A percentile compares a stretch with the other conserved stretches of the same genome.
phyloP scores from a whole-genome alignment of 1,139 yeast species.

The Protomyces inouyei region DNA sequence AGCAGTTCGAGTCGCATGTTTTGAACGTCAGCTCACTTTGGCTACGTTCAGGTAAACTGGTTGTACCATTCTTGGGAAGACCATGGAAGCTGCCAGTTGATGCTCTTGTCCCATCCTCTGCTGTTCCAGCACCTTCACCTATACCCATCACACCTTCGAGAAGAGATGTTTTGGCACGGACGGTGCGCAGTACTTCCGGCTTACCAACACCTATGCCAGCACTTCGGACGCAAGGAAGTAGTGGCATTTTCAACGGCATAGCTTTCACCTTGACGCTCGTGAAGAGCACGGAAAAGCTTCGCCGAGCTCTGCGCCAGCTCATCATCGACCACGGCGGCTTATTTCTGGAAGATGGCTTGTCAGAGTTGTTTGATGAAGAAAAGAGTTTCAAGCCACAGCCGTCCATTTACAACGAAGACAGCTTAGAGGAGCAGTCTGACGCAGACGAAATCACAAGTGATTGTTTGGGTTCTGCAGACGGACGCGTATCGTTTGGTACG shows the following conservation, averaged over 20 bases:
- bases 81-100: not conserved
- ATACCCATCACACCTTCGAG: slow-evolving; percentile 5
- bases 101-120: not conserved
- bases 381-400: not conserved
- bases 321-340: slow-evolving; percentile 12
- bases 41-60: not conserved
- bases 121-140: not conserved
- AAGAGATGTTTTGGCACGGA: not conserved
- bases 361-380: not conserved
- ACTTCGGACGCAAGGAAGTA: not conserved
- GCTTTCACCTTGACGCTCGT: slow-evolving; percentile 15
- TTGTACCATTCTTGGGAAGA: slow-evolving; percentile 7
- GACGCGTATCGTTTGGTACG: not conserved
- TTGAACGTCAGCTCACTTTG: not conserved
- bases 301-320: not conserved
- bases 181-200: not conserved
- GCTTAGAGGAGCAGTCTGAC: not conserved
- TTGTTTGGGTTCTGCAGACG: not conserved
- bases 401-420: not conserved
- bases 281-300: not conserved
- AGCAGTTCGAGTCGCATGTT: not conserved
- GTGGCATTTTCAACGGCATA: slow-evolving; percentile 4
- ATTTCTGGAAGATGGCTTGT: slow-evolving; percentile 7
- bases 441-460: not conserved
- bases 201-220: not conserved